phyloP scores from a whole-genome alignment of 805 yeast species.

The Sugiyamaella boreocaroliniensis region DNA sequence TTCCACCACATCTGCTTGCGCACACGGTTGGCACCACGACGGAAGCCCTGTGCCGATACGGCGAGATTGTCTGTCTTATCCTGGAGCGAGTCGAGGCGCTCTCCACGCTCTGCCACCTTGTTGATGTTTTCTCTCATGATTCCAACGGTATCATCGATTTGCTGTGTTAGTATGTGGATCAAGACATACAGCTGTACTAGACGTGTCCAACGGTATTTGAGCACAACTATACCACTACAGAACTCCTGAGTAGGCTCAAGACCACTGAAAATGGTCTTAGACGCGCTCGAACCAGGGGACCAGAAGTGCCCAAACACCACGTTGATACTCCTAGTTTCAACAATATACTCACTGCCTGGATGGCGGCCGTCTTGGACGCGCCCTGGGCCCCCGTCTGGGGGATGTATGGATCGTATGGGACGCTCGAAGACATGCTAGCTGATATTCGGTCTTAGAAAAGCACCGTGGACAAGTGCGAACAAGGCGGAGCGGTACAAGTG shows the following conservation, averaged over 20 bases:
- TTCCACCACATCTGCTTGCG: slow-evolving; percentile 99
- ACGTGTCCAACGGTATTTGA: too few species aligned
- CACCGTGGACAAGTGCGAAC: background rate
- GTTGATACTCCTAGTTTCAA: too few species aligned
- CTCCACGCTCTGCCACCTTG: slow-evolving; percentile 93
- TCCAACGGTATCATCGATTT: slow-evolving; percentile 93
- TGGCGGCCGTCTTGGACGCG: slow-evolving; percentile 64
- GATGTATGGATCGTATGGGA: slow-evolving; percentile 80
- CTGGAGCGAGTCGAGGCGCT: slow-evolving; percentile 83
- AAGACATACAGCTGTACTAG: background rate
- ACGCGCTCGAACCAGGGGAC: too few species aligned
- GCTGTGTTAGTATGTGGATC: slow-evolving; percentile 39
- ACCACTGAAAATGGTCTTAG: too few species aligned
- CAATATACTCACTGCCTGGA: slow-evolving; percentile 59
- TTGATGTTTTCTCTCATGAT: slow-evolving; percentile 96
- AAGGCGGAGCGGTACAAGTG: background rate
- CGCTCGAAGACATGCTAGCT: slow-evolving; percentile 58
- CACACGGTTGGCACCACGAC: slow-evolving; percentile 93
- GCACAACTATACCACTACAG: too few species aligned
- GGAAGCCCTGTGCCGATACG: slow-evolving; percentile 87
- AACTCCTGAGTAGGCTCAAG: too few species aligned
- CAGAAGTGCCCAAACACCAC: too few species aligned
- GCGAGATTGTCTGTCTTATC: slow-evolving; percentile 91
- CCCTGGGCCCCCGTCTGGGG: slow-evolving; percentile 39
- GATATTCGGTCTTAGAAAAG: background rate